Percentiles rank a stretch among this genome's conserved stretches.
Conservation (phyloP, 441 rosid genomes). For the Viola pubescens region DNA sequence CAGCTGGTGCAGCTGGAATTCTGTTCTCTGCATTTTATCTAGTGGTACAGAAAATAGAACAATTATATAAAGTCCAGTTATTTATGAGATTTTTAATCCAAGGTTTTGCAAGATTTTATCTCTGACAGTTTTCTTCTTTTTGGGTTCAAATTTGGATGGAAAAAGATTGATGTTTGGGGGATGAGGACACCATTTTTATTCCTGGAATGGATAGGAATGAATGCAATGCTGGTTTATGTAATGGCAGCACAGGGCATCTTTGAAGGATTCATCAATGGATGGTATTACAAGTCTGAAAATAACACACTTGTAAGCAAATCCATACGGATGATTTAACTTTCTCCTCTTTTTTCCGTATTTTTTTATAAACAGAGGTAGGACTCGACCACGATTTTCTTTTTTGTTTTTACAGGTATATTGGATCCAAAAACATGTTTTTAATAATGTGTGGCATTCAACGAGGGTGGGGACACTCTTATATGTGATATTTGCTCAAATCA, state of each 20-base stretch:
- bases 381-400: not conserved
- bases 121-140: not conserved
- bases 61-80: not conserved
- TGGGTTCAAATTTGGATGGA: not conserved
- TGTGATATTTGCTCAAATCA: conserved; percentile 50
- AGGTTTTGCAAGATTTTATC: not conserved
- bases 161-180: conserved; percentile 58
- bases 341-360: not conserved
- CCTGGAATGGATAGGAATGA: conserved; percentile 76
- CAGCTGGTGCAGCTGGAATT: conserved; percentile 60
- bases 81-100: not conserved
- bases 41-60: conserved; percentile 26
- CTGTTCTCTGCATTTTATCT: conserved; percentile 52
- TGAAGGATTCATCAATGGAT: conserved; percentile 52
- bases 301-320: conserved; percentile 43
- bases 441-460: conserved; percentile 45
- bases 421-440: conserved; percentile 50
- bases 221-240: conserved; percentile 63
- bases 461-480: conserved; percentile 46
- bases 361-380: not conserved
- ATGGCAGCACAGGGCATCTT: conserved; percentile 72
- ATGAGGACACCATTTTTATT: conserved; percentile 41
- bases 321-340: too few relatives aligned
- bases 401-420: conserved; percentile 34
- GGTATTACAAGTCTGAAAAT: conserved; percentile 43